Conservation (phyloP, 345 rosid species). For the Rhizophora mangle region DNA sequence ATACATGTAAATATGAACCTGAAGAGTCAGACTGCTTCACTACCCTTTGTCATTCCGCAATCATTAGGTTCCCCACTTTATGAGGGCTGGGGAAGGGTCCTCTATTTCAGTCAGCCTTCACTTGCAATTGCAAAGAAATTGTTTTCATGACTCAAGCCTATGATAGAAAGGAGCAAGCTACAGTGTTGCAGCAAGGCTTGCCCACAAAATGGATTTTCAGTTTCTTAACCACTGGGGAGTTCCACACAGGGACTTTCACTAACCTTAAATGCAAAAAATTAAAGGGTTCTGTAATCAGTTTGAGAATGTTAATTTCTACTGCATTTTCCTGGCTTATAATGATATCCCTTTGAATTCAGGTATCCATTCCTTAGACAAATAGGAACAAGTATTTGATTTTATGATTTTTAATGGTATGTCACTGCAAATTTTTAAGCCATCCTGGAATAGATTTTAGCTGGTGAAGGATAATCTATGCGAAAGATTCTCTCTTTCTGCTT, state of each 20-base stretch:
- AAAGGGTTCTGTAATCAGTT: not conserved
- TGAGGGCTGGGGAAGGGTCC: too few species aligned
- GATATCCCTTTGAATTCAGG: not conserved
- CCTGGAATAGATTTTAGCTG: not conserved
- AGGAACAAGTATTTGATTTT: not conserved
- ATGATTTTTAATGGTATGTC: not conserved
- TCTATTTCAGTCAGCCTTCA: too few species aligned
- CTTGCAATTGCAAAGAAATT: too few species aligned
- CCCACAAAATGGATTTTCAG: too few species aligned
- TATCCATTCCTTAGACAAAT: not conserved
- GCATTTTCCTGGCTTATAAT: not conserved
- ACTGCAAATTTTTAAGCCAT: not conserved
- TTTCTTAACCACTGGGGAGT: too few species aligned
- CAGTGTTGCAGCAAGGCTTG: too few species aligned
- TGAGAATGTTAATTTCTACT: not conserved
- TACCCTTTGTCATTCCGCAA: not conserved
- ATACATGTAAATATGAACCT: not conserved
- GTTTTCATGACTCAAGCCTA: too few species aligned
- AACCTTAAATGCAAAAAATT: not conserved
- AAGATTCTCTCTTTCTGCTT: not conserved
- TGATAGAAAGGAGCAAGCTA: too few species aligned
- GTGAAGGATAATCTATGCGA: not conserved
- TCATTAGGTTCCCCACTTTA: too few species aligned
- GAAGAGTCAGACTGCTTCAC: not conserved
- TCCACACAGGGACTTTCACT: not conserved